Conservation (phyloP, 495 filamentous ascomycete species). For the Neurospora sublineolata region DNA sequence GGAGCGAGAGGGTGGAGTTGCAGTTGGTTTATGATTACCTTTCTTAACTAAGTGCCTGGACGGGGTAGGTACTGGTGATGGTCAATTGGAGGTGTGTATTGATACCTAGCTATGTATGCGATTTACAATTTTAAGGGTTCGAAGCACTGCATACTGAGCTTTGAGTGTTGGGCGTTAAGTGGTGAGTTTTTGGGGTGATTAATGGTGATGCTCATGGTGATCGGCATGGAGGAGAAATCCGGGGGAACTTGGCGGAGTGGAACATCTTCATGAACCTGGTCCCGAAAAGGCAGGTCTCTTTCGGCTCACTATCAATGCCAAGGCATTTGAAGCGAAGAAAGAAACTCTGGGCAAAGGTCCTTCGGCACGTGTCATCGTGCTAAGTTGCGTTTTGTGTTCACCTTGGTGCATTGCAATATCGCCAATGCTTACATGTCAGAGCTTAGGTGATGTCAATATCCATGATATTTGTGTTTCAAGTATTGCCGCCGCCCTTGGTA, state of each 20-base stretch:
- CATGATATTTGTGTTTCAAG: not conserved
- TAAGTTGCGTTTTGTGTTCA: not conserved
- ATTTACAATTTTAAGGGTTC: not conserved
- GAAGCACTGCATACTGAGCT: not conserved
- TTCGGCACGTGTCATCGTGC: not conserved
- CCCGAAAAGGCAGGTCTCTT: not conserved
- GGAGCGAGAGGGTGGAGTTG: slow-evolving; percentile 45
- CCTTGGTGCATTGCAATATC: not conserved
- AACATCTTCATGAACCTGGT: not conserved
- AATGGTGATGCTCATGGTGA: not conserved
- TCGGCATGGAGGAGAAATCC: not conserved
- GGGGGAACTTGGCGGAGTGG: not conserved
- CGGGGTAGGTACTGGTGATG: not conserved
- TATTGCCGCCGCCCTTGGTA: too few species aligned
- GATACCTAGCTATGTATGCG: not conserved
- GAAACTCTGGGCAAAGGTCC: not conserved
- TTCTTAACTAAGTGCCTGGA: slow-evolving; percentile 3
- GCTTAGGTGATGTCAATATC: not conserved
- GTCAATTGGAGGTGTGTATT: not conserved
- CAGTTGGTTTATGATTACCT: slow-evolving; percentile 65
- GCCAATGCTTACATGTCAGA: not conserved
- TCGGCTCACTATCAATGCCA: not conserved
- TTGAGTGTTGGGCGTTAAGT: not conserved
- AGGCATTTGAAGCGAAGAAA: not conserved
- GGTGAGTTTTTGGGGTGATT: not conserved